Conservation (phyloP, 2,329 filamentous ascomycete genomes). For the Pyrenochaeta sp. region DNA sequence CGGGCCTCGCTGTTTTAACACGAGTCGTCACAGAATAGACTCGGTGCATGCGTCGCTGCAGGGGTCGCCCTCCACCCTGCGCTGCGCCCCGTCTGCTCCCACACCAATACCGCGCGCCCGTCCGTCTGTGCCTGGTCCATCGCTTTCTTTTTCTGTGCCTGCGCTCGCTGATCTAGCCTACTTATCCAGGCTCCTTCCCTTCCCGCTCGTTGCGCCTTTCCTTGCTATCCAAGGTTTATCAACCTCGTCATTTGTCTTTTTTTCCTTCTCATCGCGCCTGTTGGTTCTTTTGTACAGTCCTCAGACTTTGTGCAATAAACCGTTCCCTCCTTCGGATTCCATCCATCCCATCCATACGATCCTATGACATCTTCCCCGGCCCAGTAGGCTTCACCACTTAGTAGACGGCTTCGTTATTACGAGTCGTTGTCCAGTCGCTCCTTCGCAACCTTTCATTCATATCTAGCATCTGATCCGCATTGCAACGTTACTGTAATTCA, state of each 20-base stretch:
- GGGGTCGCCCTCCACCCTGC: conserved; percentile 42
- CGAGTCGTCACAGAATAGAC: conserved; percentile 21
- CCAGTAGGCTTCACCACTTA: conserved; percentile 42
- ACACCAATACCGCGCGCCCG: conserved; percentile 49
- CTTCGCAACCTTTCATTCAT: conserved; percentile 37
- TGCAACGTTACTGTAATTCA: conserved; percentile 36
- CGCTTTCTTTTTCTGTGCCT: conserved; percentile 52
- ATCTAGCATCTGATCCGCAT: conserved; percentile 27
- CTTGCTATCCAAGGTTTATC: conserved; percentile 52
- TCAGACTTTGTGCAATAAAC: conserved; percentile 42
- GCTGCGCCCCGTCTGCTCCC: conserved; percentile 46
- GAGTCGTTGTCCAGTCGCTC: conserved; percentile 52
- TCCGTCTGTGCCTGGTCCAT: conserved; percentile 50
- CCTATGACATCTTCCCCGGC: conserved; percentile 40
- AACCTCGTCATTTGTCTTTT: conserved; percentile 50
- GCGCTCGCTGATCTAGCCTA: conserved; percentile 50
- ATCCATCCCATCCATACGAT: conserved; percentile 32
- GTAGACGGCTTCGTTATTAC: conserved; percentile 50
- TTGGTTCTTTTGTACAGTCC: conserved; percentile 44
- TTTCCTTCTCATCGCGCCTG: conserved; percentile 45
- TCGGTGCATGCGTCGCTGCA: conserved; percentile 42
- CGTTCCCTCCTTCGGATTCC: conserved; percentile 49
- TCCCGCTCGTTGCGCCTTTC: conserved; percentile 46
- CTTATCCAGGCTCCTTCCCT: conserved; percentile 48
- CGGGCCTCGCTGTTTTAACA: conserved; percentile 45